Base-by-base conservation (phyloP, 768 basidiomycete genomes). In the Mycena venus region DNA sequence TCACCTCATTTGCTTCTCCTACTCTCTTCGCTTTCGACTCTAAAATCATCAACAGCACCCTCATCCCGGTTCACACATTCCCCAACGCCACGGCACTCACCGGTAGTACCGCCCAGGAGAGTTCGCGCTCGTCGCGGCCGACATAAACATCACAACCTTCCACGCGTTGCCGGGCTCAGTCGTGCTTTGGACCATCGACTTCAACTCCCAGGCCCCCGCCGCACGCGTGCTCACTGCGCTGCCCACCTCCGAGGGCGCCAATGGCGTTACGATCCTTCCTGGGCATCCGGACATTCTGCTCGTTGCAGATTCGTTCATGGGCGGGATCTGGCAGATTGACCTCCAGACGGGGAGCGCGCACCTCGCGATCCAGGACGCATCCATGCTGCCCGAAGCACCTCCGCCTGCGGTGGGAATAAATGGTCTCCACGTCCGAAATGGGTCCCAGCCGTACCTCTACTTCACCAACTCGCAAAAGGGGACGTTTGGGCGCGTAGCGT, bases 1-100 rank as follows among this genome's bases (percentile, higher is more conserved):
- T 73, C 65, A 73, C 72, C 7, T 73, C 72, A 14, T 49, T 55
- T 3, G 23, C 36, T 23, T 69, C 67, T 2, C 61, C 73, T 34
- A 60, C 56, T 25, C 60, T 74, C 31, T 40, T 31, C n/a, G 38
- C 40, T 0, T 34, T 74, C 3, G 51, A 64, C 15, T 68, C 73
- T 21, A 25, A 19, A 17, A n/a, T 36, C 4, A 15, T 47, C 40
- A 64, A 74, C 49, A 42, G 29, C 12, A 63, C 68, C 7, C 40
- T 70, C 21, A n/a, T 14, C 51, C 3, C 40, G 3, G 63, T 74
- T 1, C 29, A 47, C 56, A 70, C 67, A 23, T 74, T 70, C 36
- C 53, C 29, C 17, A 69, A 70, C 38, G 25, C 32, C 10, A 74
- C 32, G 21, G 31, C 29, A 2, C 36, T 70, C 55, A 69, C 73